phyloP scores from a whole-genome alignment of 2,329 filamentous ascomycete species.

The Aureobasidium sp. region DNA sequence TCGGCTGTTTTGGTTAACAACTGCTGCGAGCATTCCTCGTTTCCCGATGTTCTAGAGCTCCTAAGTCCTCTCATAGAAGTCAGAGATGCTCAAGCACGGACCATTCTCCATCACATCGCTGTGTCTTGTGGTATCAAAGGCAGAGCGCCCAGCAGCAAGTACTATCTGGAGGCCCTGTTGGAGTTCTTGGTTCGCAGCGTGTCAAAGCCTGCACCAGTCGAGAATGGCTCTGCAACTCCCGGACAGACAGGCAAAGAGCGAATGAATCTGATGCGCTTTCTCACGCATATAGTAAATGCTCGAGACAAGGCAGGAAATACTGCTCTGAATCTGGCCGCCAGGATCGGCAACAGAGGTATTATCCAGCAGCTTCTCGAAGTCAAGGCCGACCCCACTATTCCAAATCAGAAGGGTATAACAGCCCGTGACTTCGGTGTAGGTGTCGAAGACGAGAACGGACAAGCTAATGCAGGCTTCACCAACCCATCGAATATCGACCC shows the following conservation, averaged over 20 bases:
- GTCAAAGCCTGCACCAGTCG: conserved; percentile 23
- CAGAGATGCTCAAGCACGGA: conserved; percentile 79
- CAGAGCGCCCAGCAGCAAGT: conserved; percentile 81
- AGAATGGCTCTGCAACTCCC: conserved; percentile 16
- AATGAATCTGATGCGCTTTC: conserved; percentile 86
- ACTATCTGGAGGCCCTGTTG: conserved; percentile 89
- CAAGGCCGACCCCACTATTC: conserved; percentile 83
- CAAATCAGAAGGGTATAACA: conserved; percentile 80
- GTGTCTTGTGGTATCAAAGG: conserved; percentile 94
- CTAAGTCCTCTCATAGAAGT: conserved; percentile 86
- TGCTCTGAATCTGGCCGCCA: conserved; percentile 83
- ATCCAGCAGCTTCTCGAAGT: conserved; percentile 96
- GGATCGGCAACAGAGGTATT: conserved; percentile 88
- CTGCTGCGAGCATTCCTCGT: conserved; percentile 83
- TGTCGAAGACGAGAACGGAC: conserved; percentile 47
- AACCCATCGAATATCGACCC: conserved; percentile 19
- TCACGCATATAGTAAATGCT: conserved; percentile 94
- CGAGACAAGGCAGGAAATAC: conserved; percentile 93
- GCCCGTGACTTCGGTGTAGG: conserved; percentile 94
- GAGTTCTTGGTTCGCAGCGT: conserved; percentile 85
- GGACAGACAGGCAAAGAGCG: conserved; percentile 42
- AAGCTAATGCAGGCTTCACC: conserved; percentile 20
- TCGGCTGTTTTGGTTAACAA: conserved; percentile 90
- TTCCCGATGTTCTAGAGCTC: conserved; percentile 82
- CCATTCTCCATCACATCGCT: conserved; percentile 92